Evolutionary conservation across 2,329 filamentous ascomycete genomes (phyloP), one percentile per base, ranked within the genome.

Genomic region (Rutstroemia sp.): DNA sequence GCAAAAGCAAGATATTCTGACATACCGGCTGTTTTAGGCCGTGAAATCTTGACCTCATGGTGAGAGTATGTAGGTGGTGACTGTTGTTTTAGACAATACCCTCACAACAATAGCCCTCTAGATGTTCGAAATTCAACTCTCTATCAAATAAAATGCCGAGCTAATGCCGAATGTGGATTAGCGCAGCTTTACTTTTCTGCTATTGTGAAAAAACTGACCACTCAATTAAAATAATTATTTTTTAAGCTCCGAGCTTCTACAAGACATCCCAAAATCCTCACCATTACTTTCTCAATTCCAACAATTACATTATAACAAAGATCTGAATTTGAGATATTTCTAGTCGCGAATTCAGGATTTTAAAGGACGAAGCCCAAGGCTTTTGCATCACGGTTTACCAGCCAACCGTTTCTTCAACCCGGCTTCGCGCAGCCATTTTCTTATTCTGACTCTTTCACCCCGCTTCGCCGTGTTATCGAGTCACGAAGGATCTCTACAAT

Each of bases 401-500:
- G 30, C 30, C 30, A 34, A 34, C 10, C 10, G 9, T 34, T 34
- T 34, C 30, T 12, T 34, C 30, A 34, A 34, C 30, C 30, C 30
- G 12, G 30, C 30, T 34, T 34, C 10, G 30, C 30, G 30, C 30
- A 34, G 30, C 30, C 30, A 34, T 51, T 49, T 27, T 50, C 57
- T 57, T 51, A 50, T 55, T 49, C 50, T 49, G 42, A 54, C 57
- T 49, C 52, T 48, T 61, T 52, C 49, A 65, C 65, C 65, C 65
- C 65, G 65, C 65, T 66, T 58, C 57, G 48, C 52, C 46, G 46
- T 39, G 52, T 55, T 57, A 48, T 56, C 47, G 52, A 60, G 52
- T 58, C 54, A 58, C 19, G 49, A 46, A 47, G 46, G 30, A 19
- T 58, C 48, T 59, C 49, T 58, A 56, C 58, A 51, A 34, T 44